phyloP scores from a whole-genome alignment of 208 protist genomes.

The Trypanosoma scelopori region DNA sequence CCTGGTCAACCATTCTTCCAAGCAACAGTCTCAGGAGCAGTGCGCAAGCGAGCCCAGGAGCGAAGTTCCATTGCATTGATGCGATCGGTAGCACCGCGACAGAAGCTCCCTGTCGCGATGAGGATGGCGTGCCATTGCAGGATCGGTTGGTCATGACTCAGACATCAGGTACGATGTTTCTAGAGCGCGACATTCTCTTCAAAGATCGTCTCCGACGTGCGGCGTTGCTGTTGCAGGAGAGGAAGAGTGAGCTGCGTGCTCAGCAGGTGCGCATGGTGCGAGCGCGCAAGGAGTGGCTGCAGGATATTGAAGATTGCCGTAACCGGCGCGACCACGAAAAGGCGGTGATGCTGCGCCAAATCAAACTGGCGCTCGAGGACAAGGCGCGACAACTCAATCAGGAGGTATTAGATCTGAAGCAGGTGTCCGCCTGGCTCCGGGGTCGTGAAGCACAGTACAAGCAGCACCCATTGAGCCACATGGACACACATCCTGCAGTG shows the following conservation, averaged over 20 bases:
- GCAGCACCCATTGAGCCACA: not conserved
- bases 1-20: conserved; percentile 17
- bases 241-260: conserved; percentile 30
- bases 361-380: conserved; percentile 54
- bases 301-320: conserved; percentile 51
- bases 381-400: conserved; percentile 58
- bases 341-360: conserved; percentile 36
- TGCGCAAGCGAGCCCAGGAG: conserved; percentile 11
- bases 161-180: not conserved
- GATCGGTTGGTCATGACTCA: no score
- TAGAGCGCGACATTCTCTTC: conserved; percentile 1
- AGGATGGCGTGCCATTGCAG: not conserved
- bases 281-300: conserved; percentile 59
- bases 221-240: conserved; percentile 24
- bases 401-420: conserved; percentile 45
- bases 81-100: not conserved
- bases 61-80: not conserved
- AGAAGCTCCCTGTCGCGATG: not conserved
- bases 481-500: not conserved
- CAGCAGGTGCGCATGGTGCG: conserved; percentile 31
- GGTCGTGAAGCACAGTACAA: conserved; percentile 35
- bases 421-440: conserved; percentile 35
- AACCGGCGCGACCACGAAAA: conserved; percentile 28
- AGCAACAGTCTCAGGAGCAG: conserved; percentile 26
- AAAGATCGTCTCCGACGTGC: conserved; percentile 24